Conservation (phyloP, 2,329 filamentous ascomycete species). For the Aureobasidium subglaciale region DNA sequence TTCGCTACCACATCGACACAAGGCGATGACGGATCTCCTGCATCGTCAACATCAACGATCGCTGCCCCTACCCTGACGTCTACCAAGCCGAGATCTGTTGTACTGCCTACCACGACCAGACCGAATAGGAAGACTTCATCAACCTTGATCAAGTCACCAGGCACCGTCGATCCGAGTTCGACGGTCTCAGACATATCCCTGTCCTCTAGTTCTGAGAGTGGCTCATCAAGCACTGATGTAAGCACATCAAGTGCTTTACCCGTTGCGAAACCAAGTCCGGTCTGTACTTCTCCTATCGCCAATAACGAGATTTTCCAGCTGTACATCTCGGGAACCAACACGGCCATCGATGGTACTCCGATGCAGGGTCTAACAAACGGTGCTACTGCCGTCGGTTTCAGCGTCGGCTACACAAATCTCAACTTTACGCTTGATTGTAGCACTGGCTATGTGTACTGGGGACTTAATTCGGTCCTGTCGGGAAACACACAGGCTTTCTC, state of each 20-base stretch:
- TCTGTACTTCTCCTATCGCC: background rate
- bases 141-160: background rate
- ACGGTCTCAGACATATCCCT: background rate
- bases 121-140: background rate
- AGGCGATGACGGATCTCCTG: background rate
- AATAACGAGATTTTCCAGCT: background rate
- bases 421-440: conserved; percentile 11
- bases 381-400: conserved; percentile 8
- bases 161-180: too few relatives aligned
- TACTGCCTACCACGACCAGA: background rate
- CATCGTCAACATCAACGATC: background rate
- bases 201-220: background rate
- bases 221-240: background rate
- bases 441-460: conserved; percentile 11
- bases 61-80: background rate
- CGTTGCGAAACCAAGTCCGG: background rate
- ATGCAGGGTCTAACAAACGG: conserved; percentile 9
- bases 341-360: background rate
- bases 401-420: conserved; percentile 3
- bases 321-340: background rate
- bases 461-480: background rate
- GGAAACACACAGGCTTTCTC: conserved; percentile 6
- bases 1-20: background rate
- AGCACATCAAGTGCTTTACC: background rate
- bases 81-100: background rate